Evolutionary conservation across 2,329 filamentous ascomycete species (phyloP).

Genomic region (Alternaria sp.): DNA sequence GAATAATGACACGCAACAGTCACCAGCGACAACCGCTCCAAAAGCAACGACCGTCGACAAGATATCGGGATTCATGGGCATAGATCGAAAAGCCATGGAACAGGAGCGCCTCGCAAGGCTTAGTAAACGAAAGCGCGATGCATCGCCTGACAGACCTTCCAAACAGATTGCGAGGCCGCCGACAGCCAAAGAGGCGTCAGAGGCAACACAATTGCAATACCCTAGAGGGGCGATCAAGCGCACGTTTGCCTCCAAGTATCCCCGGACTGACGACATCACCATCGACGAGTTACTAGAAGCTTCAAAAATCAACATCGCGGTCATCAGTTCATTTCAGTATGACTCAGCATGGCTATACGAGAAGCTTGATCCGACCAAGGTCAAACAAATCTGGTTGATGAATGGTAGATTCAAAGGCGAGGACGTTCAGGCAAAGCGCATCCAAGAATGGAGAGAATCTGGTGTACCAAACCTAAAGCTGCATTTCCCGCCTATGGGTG

Average conservation of each 20-base stretch:
- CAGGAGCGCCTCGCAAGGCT: constrained; percentile 77
- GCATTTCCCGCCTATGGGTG: constrained; percentile 84
- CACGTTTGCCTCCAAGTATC: constrained; percentile 75
- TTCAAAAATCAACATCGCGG: constrained; percentile 73
- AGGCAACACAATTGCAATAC: constrained; percentile 52
- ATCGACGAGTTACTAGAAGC: constrained; percentile 87
- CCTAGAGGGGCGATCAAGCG: constrained; percentile 76
- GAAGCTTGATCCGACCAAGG: constrained; percentile 70
- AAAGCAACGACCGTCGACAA: neutral
- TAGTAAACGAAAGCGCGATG: constrained; percentile 67
- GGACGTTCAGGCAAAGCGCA: constrained; percentile 36
- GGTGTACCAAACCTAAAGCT: constrained; percentile 65
- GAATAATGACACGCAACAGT: neutral
- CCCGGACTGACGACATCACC: constrained; percentile 77
- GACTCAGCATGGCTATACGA: constrained; percentile 76
- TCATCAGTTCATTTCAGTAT: constrained; percentile 89
- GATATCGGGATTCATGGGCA: constrained; percentile 53
- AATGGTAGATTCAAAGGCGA: constrained; percentile 61
- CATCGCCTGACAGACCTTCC: constrained; percentile 51
- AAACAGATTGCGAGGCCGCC: constrained; percentile 24
- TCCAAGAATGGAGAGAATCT: constrained; percentile 40
- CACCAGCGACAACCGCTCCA: neutral
- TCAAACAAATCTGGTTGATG: constrained; percentile 65
- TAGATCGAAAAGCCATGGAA: constrained; percentile 87
- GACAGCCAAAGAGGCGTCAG: neutral